These are phyloP conservation scores for Euphorbia celastroides DNA, from an alignment of 441 rosid species.

Conservation along the genomic window DNA sequence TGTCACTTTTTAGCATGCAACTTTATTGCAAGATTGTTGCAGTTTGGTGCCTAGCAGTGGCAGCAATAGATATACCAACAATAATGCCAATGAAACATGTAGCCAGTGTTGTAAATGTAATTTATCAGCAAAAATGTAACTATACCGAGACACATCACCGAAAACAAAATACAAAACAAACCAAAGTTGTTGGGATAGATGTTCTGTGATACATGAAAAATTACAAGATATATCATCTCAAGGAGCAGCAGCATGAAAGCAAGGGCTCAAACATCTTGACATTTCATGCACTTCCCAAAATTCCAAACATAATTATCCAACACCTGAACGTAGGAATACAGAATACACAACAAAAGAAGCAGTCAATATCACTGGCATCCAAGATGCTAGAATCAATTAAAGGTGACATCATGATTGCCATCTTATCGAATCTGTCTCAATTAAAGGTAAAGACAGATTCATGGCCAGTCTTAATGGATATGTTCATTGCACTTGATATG, in stretches of 20 bases:
- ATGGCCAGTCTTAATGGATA: neutral
- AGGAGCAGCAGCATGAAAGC: neutral
- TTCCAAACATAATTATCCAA: neutral
- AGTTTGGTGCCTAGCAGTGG: slow-evolving; percentile 23
- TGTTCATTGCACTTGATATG: neutral
- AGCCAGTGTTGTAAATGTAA: slow-evolving; percentile 7
- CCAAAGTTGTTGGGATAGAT: neutral
- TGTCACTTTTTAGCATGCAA: neutral
- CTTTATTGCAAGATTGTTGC: slow-evolving; percentile 1
- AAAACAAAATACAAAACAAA: neutral
- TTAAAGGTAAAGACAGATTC: no score
- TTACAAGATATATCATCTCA: neutral
- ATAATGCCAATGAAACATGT: slow-evolving; percentile 11
- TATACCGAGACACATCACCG: slow-evolving; percentile 19
- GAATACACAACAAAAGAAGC: neutral
- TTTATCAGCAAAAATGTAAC: slow-evolving; percentile 18
- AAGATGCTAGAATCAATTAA: neutral
- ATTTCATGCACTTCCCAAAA: neutral
- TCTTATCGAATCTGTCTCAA: no score
- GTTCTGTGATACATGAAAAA: neutral
- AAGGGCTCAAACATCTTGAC: neutral
- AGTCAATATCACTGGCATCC: neutral
- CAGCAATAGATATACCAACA: slow-evolving; percentile 27
- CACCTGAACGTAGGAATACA: neutral
- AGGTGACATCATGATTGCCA: neutral